Percentiles rank a stretch among this genome's conserved stretches.
phyloP scores from a whole-genome alignment of 805 yeast species.

The Tetrapisispora iriomotensis region DNA sequence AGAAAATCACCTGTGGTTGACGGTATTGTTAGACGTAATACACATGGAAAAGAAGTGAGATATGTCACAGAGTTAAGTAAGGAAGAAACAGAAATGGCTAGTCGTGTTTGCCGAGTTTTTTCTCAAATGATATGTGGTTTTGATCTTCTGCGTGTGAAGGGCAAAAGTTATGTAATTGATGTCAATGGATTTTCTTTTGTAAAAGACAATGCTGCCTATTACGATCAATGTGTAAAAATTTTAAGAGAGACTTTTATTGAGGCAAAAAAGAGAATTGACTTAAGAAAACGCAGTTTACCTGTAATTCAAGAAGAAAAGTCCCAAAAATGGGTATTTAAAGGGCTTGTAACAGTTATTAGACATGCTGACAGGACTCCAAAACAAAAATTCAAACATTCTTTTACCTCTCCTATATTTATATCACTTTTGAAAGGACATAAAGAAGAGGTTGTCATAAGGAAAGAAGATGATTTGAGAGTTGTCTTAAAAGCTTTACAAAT shows the following conservation, averaged over 20 bases:
- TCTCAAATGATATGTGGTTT: conserved; percentile 96
- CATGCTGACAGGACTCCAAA: conserved; percentile 99
- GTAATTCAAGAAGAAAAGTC: conserved; percentile 32
- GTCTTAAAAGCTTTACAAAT: conserved; percentile 76
- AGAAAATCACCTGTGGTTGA: conserved; percentile 99
- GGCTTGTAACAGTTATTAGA: conserved; percentile 80
- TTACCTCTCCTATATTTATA: conserved; percentile 76
- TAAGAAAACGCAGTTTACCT: conserved; percentile 31
- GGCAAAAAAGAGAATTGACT: conserved; percentile 42
- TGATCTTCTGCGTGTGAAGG: conserved; percentile 82
- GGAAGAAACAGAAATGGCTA: conserved; percentile 75
- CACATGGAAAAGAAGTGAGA: conserved; percentile 94
- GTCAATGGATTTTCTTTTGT: conserved; percentile 98
- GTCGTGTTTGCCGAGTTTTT: conserved; percentile 61
- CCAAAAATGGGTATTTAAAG: conserved; percentile 95
- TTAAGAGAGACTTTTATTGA: conserved; percentile 63
- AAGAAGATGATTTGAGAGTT: conserved; percentile 72
- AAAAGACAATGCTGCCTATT: conserved; percentile 79
- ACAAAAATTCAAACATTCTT: conserved; percentile 93
- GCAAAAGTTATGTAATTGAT: conserved; percentile 85
- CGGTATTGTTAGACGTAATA: conserved; percentile 93
- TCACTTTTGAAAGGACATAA: conserved; percentile 86
- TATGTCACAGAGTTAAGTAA: conserved; percentile 71
- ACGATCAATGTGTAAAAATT: conserved; percentile 72
- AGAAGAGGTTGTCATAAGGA: conserved; percentile 91